Evolutionary conservation across 129 eudicot genomes (phyloP), one percentile per base, ranked within the genome.

Genomic region (Ambrosia trifida): DNA sequence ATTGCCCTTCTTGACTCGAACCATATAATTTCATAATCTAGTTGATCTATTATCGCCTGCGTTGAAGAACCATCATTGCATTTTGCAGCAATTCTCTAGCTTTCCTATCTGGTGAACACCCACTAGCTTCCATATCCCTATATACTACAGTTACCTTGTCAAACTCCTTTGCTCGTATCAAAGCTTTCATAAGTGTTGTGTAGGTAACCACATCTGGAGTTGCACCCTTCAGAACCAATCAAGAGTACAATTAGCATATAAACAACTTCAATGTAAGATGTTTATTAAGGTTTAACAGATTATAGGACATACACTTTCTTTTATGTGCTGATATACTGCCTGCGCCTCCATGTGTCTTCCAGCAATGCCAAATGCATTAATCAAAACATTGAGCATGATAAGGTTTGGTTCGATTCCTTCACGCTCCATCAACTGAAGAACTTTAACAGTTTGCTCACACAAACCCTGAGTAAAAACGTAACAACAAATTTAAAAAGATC

Each of bases 191-290:
- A 24, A 88, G 85, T 3, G 94, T 88, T 40, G 83, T 88, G 82
- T 86, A 91, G 51, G 97, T 91, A 71, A 91, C 87, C 62, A 91
- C 90, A 61, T 91, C 96, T 17, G 96, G 97, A 84, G 83, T 86
- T 47, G 81, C 73, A 57, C 97, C 97, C 97, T 91, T 69, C 72
- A 78, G 7, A 38, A 49, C 59, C n/a, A 80, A 18, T 50, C 20
- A 66, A 66, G 41, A 77, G 35, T 28, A 52, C 44, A 46, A 61
- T 85, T 43, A 77, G 66, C 70, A 79, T 57, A 78, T 35, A 78
- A 43, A 64, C 56, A 56, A 8, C 16, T 52, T 63, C 40, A 28
- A 47, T n/a, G 9, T 66, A 60, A 44, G 47, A 51, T 32, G 63
- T 64, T 10, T 53, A 3, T 43, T 11, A 11, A 64, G 66, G 33